Conservation (phyloP, 768 basidiomycete species). For the Leccinum barrowsii region DNA sequence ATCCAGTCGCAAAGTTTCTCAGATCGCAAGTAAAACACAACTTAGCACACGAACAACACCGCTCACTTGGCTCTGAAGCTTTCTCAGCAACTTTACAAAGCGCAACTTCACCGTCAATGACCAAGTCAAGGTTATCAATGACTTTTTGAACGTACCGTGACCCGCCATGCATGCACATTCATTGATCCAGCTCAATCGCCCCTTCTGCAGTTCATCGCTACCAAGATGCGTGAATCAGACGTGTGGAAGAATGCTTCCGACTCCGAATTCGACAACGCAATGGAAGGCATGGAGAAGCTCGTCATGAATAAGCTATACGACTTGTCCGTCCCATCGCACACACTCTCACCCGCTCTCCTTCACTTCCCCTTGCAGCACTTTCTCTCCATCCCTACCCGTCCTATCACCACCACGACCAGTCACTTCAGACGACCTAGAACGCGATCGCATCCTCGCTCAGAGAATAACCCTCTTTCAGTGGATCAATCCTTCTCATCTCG, state of each 20-base stretch:
- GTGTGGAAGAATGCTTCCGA: slow-evolving; percentile 78
- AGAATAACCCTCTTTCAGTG: slow-evolving; percentile 77
- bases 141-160: slow-evolving; percentile 71
- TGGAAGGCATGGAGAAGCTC: slow-evolving; percentile 99
- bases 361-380: slow-evolving; percentile 57
- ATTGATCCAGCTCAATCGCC: slow-evolving; percentile 10
- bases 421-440: slow-evolving; percentile 94
- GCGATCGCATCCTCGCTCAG: slow-evolving; percentile 82
- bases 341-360: background rate
- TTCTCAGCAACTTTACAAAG: slow-evolving; percentile 90
- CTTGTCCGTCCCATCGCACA: slow-evolving; percentile 57
- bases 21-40: slow-evolving; percentile 77
- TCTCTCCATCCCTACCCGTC: slow-evolving; percentile 78
- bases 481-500: slow-evolving; percentile 86
- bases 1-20: slow-evolving; percentile 92
- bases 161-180: background rate
- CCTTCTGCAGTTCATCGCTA: slow-evolving; percentile 73
- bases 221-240: slow-evolving; percentile 81
- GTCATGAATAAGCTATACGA: slow-evolving; percentile 98
- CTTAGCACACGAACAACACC: background rate
- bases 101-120: slow-evolving; percentile 88
- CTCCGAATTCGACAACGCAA: slow-evolving; percentile 89
- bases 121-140: slow-evolving; percentile 92
- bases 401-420: slow-evolving; percentile 68
- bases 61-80: slow-evolving; percentile 43